A percentile compares a stretch with the other conserved stretches of the same genome.
phyloP scores from a whole-genome alignment of 345 rosid species.

The Linum trigynum region DNA sequence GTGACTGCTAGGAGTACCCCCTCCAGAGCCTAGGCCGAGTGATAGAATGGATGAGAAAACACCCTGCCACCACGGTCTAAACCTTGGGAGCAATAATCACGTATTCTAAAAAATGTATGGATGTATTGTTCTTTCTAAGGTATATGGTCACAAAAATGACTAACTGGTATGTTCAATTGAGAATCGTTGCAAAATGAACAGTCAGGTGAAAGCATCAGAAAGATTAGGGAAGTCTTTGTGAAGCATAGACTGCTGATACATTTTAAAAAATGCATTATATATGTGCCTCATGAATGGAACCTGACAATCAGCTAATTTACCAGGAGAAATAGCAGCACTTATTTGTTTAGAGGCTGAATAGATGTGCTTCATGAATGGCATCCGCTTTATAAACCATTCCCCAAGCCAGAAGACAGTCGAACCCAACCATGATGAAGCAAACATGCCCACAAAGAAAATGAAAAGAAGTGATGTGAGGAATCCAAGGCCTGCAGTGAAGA shows the following conservation, averaged over 20 bases:
- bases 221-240: constrained; percentile 5
- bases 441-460: constrained; percentile 53
- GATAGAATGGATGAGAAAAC: no score
- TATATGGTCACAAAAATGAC: no score
- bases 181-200: neutral
- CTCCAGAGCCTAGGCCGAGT: neutral
- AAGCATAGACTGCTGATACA: constrained; percentile 5
- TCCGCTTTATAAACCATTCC: constrained; percentile 58
- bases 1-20: neutral
- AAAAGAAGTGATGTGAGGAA: constrained; percentile 56
- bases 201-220: neutral
- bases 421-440: constrained; percentile 63
- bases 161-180: neutral
- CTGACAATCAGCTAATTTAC: constrained; percentile 19
- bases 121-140: no score
- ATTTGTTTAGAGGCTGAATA: constrained; percentile 70
- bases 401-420: constrained; percentile 57
- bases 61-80: no score
- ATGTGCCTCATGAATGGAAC: neutral
- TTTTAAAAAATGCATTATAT: constrained; percentile 2
- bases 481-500: constrained; percentile 48
- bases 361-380: constrained; percentile 62
- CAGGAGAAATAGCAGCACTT: constrained; percentile 70
- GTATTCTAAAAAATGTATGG: no score
- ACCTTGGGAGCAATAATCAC: no score